Evolutionary conservation across 495 filamentous ascomycete species (phyloP).

Genomic region (Aspergillus sclerotioniger): DNA sequence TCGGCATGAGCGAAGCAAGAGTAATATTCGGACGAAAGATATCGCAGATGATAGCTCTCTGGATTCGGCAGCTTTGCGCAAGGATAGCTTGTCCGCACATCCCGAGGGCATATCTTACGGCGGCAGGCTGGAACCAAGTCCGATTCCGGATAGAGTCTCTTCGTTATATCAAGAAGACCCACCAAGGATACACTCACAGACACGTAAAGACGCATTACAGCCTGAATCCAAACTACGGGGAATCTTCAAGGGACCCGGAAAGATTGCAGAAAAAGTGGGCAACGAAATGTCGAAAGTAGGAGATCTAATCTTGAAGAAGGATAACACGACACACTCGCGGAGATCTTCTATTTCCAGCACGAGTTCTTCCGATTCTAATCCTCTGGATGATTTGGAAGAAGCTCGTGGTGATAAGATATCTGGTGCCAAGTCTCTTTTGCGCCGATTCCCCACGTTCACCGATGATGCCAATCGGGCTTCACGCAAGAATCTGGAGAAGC

Average conservation of each 20-base stretch:
- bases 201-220: slow-evolving; percentile 26
- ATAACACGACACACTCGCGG: slow-evolving; percentile 30
- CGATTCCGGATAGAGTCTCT: slow-evolving; percentile 31
- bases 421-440: slow-evolving; percentile 29
- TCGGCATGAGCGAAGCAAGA: slow-evolving; percentile 45
- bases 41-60: slow-evolving; percentile 22
- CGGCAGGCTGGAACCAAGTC: slow-evolving; percentile 29
- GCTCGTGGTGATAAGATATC: slow-evolving; percentile 29
- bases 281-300: slow-evolving; percentile 59
- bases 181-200: slow-evolving; percentile 14
- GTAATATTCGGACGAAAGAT: slow-evolving; percentile 34
- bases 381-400: slow-evolving; percentile 42
- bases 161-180: slow-evolving; percentile 31
- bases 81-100: slow-evolving; percentile 13
- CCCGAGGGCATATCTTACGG: slow-evolving; percentile 17
- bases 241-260: slow-evolving; percentile 53
- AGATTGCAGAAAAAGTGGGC: slow-evolving; percentile 53
- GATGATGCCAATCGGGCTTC: slow-evolving; percentile 37
- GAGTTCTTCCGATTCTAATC: slow-evolving; percentile 41
- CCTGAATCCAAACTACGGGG: slow-evolving; percentile 47
- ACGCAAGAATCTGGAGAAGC: slow-evolving; percentile 35
- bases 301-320: slow-evolving; percentile 55
- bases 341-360: slow-evolving; percentile 41
- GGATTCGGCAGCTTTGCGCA: slow-evolving; percentile 20
- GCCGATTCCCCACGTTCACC: slow-evolving; percentile 29